Evolutionary conservation across 2,329 filamentous ascomycete genomes (phyloP), one percentile per base, ranked within the genome.

Genomic region (Arthrobotrys sphaeroides): DNA sequence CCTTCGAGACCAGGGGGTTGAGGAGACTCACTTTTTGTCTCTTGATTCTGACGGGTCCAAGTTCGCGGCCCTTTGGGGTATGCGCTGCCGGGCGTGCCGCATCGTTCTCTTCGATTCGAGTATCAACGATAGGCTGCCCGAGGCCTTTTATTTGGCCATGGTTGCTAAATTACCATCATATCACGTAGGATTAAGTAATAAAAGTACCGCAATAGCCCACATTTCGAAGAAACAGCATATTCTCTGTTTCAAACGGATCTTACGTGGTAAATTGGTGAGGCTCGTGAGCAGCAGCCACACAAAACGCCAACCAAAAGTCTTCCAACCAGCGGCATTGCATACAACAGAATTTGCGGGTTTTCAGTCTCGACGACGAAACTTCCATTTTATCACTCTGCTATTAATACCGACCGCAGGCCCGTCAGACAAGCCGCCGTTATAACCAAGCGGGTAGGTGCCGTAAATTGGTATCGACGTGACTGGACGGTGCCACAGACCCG

Each of bases 11-110:
- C 43, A 31, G 55, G 18, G 40, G 43, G 55, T 18, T 33, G 59
- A 65, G 51, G 20, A 38, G 26, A 38, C 55, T 66, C 61, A 22
- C 31, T 62, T n/a, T 68, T 55, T 47, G 53, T 74, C 43, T 53
- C 61, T 57, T 40, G 53, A 60, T 61, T 67, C 61, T 64, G 38
- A 24, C 66, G 70, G 60, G 33, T 31, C 57, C 57, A 49, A 65
- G 45, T 57, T 67, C 22, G 22, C 28, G 24, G 26, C 70, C 66
- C 33, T 36, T 53, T 67, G 45, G 16, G 62, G 70, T 53, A 74
- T 67, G 53, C 55, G 55, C 42, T 74, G 62, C 70, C 70, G 70
- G n/a, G 70, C 33, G 57, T 74, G 70, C 70, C 70, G 70, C 70
- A 74, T 74, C 26, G 12, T 61, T 64, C 45, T 59, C 53, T 45